phyloP scores from a whole-genome alignment of 106 monocot genomes.

The Dendrobium huoshanense region DNA sequence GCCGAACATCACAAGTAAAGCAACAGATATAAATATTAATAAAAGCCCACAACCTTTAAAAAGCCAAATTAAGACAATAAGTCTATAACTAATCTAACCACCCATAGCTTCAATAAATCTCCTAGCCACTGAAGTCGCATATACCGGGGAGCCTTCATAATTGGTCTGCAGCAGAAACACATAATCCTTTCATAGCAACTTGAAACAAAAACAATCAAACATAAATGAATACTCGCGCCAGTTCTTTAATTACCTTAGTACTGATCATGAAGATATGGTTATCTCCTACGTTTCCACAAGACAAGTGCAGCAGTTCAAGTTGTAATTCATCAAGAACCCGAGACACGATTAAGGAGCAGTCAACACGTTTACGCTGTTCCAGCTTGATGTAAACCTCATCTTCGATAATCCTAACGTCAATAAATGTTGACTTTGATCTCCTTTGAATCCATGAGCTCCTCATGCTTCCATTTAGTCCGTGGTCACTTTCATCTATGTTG shows the following conservation, averaged over 20 bases:
- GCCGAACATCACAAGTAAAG: too few species aligned
- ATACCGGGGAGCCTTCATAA: conserved; percentile 39
- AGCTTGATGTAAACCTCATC: conserved; percentile 86
- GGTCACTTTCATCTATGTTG: conserved; percentile 2
- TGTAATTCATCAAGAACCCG: conserved; percentile 49
- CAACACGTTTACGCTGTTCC: conserved; percentile 30
- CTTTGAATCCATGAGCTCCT: conserved; percentile 82
- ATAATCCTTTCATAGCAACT: background rate
- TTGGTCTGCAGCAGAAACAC: conserved; percentile 42
- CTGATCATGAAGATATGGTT: conserved; percentile 71
- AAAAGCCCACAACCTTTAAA: background rate
- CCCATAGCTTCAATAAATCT: conserved; percentile 73
- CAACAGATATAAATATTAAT: background rate
- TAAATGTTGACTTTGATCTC: conserved; percentile 38
- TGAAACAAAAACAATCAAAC: background rate
- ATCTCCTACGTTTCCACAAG: conserved; percentile 73
- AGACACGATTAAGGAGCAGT: conserved; percentile 37
- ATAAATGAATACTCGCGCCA: background rate
- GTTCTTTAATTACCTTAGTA: conserved; percentile 48
- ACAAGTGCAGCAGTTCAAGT: conserved; percentile 65
- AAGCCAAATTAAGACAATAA: background rate
- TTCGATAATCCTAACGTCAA: conserved; percentile 84
- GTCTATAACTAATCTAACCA: background rate
- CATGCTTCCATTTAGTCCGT: conserved; percentile 7
- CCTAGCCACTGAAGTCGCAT: conserved; percentile 69